Base-by-base conservation (phyloP, 768 basidiomycete genomes). In the Boletus bicolor region DNA sequence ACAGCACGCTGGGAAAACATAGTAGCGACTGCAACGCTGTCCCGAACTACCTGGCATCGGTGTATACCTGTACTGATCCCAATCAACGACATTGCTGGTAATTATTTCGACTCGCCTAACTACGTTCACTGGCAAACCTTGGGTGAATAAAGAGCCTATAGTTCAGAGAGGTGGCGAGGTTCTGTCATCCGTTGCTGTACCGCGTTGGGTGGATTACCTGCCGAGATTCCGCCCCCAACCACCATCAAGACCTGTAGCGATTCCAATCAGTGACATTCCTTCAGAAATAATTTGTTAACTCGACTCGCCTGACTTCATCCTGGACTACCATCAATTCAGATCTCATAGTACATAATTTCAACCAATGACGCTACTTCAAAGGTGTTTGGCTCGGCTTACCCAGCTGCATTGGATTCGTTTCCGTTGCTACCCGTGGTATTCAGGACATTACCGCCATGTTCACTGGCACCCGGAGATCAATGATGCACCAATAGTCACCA, bases 381-480 rank as follows among this genome's bases (percentile, higher is more conserved):
- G 11, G n/a, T 28, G 17, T 19, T 46, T 32, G n/a, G 11, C n/a
- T 45, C 17, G 28, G 32, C n/a, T 19, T 3, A 19, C 44, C 3
- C 1, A 5, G 5, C 26, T 45, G 30, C 19, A 11, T 32, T 46
- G n/a, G 19, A 7, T 45, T 32, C 11, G 6, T 3, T 7, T 7
- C 12, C 7, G 15, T 24, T 3, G 14, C 12, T 19, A 9, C n/a
- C 12, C 28, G 95, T 91, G 63, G 98, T 90, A 73, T 97, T 97
- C 64, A 98, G 70, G 10, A 91, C 92, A 0, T 95, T 96, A 68
- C 98, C 96, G 0, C 94, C 96, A 69, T 96, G 87, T 62, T 90
- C 85, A 67, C 98, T 19, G 19, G 19, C 19, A 19, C 96, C 70
- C 92, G 91, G 36, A 95, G 75, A 69, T 98, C 93, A 9, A 98